A percentile compares a stretch with the other conserved stretches of the same genome.
Conservation (phyloP, 345 rosid genomes). For the Populus pruinosa region DNA sequence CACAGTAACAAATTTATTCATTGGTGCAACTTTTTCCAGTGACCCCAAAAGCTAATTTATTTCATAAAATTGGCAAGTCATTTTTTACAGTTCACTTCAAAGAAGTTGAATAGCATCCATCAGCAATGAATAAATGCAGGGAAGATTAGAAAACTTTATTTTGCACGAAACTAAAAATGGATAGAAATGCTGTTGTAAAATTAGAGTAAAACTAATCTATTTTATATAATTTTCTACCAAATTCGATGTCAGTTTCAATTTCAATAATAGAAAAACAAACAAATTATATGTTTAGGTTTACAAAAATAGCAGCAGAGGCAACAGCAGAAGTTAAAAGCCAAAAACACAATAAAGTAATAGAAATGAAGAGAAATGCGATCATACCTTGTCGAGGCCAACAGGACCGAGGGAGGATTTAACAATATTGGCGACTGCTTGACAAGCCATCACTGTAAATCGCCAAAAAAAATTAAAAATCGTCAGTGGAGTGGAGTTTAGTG, state of each 20-base stretch:
- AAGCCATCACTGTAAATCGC: slow-evolving; percentile 59
- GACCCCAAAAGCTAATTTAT: too few relatives aligned
- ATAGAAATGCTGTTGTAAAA: too few relatives aligned
- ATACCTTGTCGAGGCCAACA: slow-evolving; percentile 96
- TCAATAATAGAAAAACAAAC: neutral
- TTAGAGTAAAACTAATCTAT: too few relatives aligned
- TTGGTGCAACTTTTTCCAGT: too few relatives aligned
- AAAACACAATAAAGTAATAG: neutral
- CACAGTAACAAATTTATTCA: too few relatives aligned
- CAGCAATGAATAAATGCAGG: too few relatives aligned
- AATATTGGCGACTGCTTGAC: slow-evolving; percentile 94
- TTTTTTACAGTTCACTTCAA: too few relatives aligned
- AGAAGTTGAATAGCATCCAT: too few relatives aligned
- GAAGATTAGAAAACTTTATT: too few relatives aligned
- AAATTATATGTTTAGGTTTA: neutral
- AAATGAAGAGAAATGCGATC: too few relatives aligned
- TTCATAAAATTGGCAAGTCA: too few relatives aligned
- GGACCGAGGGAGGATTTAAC: slow-evolving; percentile 96
- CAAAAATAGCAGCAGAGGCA: neutral
- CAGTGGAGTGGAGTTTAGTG: neutral
- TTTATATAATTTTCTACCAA: neutral
- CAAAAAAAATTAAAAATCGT: slow-evolving; percentile 1
- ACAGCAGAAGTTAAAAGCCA: neutral
- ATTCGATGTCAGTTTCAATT: neutral
- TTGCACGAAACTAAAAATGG: too few relatives aligned